phyloP scores from a whole-genome alignment of 306 rosid genomes.

The Begonia masoniana region DNA sequence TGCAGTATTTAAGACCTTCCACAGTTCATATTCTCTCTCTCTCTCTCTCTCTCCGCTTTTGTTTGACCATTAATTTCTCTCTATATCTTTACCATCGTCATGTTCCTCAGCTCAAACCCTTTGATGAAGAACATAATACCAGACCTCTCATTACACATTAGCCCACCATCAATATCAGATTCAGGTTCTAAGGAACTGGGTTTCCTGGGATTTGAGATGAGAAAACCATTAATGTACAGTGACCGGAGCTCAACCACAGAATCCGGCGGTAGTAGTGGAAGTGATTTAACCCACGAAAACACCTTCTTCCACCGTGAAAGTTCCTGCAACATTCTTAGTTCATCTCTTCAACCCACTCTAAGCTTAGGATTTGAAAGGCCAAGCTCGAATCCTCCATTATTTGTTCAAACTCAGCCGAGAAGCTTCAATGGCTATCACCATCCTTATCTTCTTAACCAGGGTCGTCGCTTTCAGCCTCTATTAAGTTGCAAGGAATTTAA shows the following conservation, averaged over 20 bases:
- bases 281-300: conserved; percentile 69
- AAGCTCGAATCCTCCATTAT: neutral
- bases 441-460: conserved; percentile 2
- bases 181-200: neutral
- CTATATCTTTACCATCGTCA: conserved; percentile 4
- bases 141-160: conserved; percentile 76
- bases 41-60: neutral
- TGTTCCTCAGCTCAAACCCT: conserved; percentile 23
- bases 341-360: conserved; percentile 27
- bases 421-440: conserved; percentile 2
- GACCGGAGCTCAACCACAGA: conserved; percentile 48
- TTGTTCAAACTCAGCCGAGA: conserved; percentile 12
- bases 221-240: neutral
- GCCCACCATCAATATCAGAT: conserved; percentile 26
- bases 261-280: conserved; percentile 48
- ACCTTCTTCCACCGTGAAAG: neutral
- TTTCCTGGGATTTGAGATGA: neutral
- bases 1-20: too few relatives aligned
- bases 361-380: conserved; percentile 38
- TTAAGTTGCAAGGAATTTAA: conserved; percentile 58
- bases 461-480: conserved; percentile 15
- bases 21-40: neutral
- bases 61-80: neutral
- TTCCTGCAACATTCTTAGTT: conserved; percentile 1
- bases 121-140: conserved; percentile 28